Evolutionary conservation across 106 monocot species (phyloP).

Genomic region (Xerophyta viscosa): DNA sequence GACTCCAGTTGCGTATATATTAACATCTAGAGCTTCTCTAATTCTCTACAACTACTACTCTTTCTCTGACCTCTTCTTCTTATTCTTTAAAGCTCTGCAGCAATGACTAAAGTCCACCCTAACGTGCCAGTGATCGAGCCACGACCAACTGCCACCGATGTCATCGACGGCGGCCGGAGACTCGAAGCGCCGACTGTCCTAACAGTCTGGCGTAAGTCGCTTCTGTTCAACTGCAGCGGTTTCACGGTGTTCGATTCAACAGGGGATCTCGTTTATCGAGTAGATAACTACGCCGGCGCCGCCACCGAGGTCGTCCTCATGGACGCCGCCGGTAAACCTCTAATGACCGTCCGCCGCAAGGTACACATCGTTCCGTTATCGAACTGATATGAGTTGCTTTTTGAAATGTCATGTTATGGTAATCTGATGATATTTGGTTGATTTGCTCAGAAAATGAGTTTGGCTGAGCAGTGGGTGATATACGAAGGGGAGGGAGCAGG

Average conservation of each 20-base stretch:
- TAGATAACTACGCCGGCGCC: slow-evolving; percentile 41
- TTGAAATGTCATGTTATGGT: neutral
- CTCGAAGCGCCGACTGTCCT: slow-evolving; percentile 13
- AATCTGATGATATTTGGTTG: neutral
- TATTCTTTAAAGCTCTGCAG: too few species aligned
- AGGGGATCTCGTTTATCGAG: slow-evolving; percentile 42
- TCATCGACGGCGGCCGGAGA: neutral
- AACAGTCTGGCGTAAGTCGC: slow-evolving; percentile 45
- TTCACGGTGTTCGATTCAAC: slow-evolving; percentile 49
- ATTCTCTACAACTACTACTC: too few species aligned
- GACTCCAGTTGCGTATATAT: too few species aligned
- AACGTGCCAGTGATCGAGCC: slow-evolving; percentile 5
- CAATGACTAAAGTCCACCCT: slow-evolving; percentile 16
- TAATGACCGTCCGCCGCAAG: slow-evolving; percentile 45
- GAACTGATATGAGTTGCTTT: neutral
- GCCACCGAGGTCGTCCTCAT: slow-evolving; percentile 52
- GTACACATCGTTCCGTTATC: slow-evolving; percentile 2
- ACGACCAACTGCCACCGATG: neutral
- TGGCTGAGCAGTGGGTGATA: slow-evolving; percentile 44
- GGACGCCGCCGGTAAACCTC: slow-evolving; percentile 51
- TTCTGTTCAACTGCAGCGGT: slow-evolving; percentile 33
- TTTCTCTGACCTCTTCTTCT: too few species aligned
- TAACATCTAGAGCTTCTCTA: too few species aligned
- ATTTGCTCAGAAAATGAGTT: slow-evolving; percentile 34
- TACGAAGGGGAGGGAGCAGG: slow-evolving; percentile 39